phyloP scores from a whole-genome alignment of 805 yeast species.

The Blastobotrys peoriensis region DNA sequence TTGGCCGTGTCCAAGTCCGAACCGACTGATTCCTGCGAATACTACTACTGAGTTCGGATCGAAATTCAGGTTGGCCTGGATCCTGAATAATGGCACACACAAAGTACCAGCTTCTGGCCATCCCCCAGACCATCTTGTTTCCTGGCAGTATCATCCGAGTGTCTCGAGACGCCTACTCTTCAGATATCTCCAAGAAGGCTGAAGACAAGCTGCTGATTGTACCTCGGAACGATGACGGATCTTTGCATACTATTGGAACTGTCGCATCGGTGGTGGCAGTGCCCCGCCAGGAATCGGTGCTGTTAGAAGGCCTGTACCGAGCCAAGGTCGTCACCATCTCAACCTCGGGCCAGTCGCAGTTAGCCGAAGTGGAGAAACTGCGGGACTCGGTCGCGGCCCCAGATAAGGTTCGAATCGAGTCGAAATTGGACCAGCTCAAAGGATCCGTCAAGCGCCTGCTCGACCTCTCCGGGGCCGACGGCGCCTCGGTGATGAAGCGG shows the following conservation, averaged over 20 bases:
- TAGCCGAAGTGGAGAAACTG: neutral
- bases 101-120: neutral
- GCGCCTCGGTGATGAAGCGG: conserved; percentile 1
- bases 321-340: neutral
- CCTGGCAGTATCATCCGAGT: conserved; percentile 7
- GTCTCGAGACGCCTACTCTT: neutral
- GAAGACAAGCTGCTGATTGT: neutral
- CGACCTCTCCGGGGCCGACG: conserved; percentile 9
- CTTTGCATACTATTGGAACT: conserved; percentile 17
- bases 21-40: no score
- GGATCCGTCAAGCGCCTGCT: conserved; percentile 12
- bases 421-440: conserved; percentile 10
- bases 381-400: neutral
- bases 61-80: no score
- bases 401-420: neutral
- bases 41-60: no score
- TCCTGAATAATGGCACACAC: no score
- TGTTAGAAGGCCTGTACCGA: conserved; percentile 10
- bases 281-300: conserved; percentile 1
- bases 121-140: neutral
- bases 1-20: no score
- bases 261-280: conserved; percentile 17
- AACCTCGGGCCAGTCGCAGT: neutral
- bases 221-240: conserved; percentile 4
- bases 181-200: neutral